Evolutionary conservation across 2,329 filamentous ascomycete species (phyloP), one percentile per base, ranked within the genome.

Genomic region (Fusarium lateritium): DNA sequence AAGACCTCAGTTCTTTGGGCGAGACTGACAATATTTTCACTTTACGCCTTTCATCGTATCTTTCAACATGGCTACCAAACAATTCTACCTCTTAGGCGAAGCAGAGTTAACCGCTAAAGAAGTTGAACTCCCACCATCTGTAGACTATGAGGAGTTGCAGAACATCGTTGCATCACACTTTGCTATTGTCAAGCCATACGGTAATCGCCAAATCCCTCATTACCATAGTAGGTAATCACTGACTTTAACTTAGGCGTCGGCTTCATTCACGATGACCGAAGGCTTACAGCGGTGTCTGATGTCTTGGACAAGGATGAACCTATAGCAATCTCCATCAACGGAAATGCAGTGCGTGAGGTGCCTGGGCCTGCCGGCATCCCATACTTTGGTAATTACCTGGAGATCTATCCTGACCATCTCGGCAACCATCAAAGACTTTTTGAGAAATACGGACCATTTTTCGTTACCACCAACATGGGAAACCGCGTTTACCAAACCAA

Each of bases 371-470:
- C 73, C 8, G 82, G 80, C 1, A 76, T 84, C 0, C 83, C 84
- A 3, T 78, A 82, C 17, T 76, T 88, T 3, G 86, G 86, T 6
- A 87, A 83, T 69, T 85, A 82, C 76, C 83, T 84, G 42, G 85
- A 88, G 57, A 74, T 88, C 14, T 89, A 82, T 69, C 86, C 86
- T 0, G 86, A 89, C 65, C 85, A 86, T 53, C 79, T 89, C 1
- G 86, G 86, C 2, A 88, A 88, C 72, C 82, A 87, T 59, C 81
- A 86, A 38, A 80, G 85, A 0, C 77, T 88, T 0, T 88, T 88
- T 44, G 81, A 83, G 3, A 80, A 80, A 38, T 87, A 86, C 58
- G 86, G 86, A 0, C 81, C 82, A 0, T 62, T 88, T 2, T 81
- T 88, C 69, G 81, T 82, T 58, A 88, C 85, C 0, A 83, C 71